Evolutionary conservation across 129 eudicot genomes (phyloP).

Genomic region (Helichrysum umbraculigerum): DNA sequence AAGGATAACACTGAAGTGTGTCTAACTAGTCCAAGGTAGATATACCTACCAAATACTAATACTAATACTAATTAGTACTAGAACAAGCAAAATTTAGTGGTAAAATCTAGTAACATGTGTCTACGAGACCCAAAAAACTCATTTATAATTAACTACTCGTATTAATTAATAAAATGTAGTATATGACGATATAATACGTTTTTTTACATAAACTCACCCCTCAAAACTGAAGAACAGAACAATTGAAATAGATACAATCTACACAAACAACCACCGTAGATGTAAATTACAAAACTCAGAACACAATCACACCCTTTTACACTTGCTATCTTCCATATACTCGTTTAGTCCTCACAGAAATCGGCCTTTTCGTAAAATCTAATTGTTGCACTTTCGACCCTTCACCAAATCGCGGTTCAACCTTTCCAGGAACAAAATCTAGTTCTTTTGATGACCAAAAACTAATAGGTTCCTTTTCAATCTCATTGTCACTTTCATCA

Average conservation of each 20-base stretch:
- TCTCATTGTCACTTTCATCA: slow-evolving; percentile 52
- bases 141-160: too few relatives aligned
- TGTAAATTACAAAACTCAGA: slow-evolving; percentile 12
- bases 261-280: neutral
- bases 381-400: slow-evolving; percentile 23
- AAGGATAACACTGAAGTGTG: too few relatives aligned
- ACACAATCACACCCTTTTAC: slow-evolving; percentile 7
- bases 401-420: neutral
- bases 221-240: slow-evolving; percentile 1
- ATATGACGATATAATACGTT: neutral
- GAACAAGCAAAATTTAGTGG: neutral
- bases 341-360: slow-evolving; percentile 55
- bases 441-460: neutral
- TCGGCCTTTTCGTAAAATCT: slow-evolving; percentile 40
- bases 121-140: too few relatives aligned
- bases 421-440: neutral
- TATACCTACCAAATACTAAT: slow-evolving; percentile 8
- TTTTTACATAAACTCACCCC: neutral
- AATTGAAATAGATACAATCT: slow-evolving; percentile 10
- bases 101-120: too few relatives aligned
- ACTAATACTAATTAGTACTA: neutral
- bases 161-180: too few relatives aligned
- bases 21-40: slow-evolving; percentile 26
- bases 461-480: neutral
- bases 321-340: slow-evolving; percentile 30